Conservation (phyloP, 2,329 filamentous ascomycete genomes). For the Penicillium sp. region DNA sequence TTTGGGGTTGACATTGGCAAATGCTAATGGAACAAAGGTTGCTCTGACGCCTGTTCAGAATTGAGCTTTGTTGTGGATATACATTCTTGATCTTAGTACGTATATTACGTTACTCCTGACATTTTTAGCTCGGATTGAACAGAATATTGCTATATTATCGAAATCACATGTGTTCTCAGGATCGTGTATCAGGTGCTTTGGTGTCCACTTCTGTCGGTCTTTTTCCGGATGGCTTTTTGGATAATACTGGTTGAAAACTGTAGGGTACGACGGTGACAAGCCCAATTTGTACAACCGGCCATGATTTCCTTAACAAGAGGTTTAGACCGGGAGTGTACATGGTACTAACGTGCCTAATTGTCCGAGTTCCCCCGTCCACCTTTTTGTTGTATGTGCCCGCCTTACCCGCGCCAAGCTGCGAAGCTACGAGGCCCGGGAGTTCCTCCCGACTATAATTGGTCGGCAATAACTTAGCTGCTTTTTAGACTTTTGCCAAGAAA, state of each 20-base stretch:
- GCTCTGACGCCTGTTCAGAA: conserved; percentile 10
- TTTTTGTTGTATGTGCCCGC: not conserved
- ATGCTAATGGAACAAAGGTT: conserved; percentile 24
- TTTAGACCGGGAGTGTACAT: not conserved
- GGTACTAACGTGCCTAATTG: not conserved
- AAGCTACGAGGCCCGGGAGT: not conserved
- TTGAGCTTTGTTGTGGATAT: not conserved
- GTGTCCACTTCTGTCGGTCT: not conserved
- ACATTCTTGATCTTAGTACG: too few relatives aligned
- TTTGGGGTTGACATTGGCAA: conserved; percentile 23
- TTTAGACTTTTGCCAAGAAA: not conserved
- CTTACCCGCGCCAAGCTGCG: not conserved
- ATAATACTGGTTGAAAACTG: not conserved
- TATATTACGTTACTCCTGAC: too few relatives aligned
- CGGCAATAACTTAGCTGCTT: too few relatives aligned
- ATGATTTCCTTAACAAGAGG: not conserved
- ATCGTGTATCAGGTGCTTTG: not conserved
- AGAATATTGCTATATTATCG: too few relatives aligned
- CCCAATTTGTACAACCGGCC: not conserved
- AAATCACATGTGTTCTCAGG: not conserved
- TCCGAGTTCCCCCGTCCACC: not conserved
- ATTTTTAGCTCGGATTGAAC: not conserved
- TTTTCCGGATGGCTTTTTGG: not conserved
- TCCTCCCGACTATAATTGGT: not conserved
- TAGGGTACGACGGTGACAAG: not conserved